Evolutionary conservation across 164 flowering plant genomes (phyloP).

Genomic region (Macadamia integrifolia): DNA sequence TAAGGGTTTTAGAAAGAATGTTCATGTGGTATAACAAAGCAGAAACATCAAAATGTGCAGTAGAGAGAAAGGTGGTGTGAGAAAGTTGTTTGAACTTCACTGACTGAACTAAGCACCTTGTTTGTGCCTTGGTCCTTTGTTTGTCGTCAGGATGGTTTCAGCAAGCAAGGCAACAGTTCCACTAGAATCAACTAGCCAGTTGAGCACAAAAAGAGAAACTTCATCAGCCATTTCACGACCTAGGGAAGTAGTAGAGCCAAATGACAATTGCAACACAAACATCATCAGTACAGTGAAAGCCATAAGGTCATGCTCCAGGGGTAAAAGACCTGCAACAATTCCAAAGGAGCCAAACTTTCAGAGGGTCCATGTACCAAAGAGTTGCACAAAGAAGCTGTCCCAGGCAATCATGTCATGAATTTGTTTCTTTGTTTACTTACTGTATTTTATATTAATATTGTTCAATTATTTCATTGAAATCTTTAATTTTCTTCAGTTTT

Average conservation of each 20-base stretch:
- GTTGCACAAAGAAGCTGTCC: constrained; percentile 38
- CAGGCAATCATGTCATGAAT: constrained; percentile 5
- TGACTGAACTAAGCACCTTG: too few relatives aligned
- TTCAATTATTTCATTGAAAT: constrained; percentile 59
- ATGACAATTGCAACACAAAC: constrained; percentile 1
- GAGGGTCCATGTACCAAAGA: constrained; percentile 41
- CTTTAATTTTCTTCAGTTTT: too few relatives aligned
- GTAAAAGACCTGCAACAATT: constrained; percentile 30
- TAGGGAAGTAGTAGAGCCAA: constrained; percentile 8
- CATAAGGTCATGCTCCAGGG: constrained; percentile 16
- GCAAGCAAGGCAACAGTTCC: constrained; percentile 18
- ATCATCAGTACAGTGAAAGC: neutral
- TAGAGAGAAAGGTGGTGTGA: neutral
- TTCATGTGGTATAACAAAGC: too few relatives aligned
- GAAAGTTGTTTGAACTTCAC: too few relatives aligned
- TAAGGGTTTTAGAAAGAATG: too few relatives aligned
- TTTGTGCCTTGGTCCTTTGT: too few relatives aligned
- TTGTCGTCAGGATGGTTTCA: too few relatives aligned
- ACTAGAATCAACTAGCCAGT: constrained; percentile 15
- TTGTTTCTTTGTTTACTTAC: neutral
- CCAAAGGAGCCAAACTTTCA: constrained; percentile 67
- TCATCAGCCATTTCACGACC: constrained; percentile 11
- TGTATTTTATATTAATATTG: constrained; percentile 1
- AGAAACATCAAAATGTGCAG: too few relatives aligned
- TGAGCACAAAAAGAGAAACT: constrained; percentile 25